Conservation (phyloP, 176 grass and related monocot genomes). For the Paspalum notatum region DNA sequence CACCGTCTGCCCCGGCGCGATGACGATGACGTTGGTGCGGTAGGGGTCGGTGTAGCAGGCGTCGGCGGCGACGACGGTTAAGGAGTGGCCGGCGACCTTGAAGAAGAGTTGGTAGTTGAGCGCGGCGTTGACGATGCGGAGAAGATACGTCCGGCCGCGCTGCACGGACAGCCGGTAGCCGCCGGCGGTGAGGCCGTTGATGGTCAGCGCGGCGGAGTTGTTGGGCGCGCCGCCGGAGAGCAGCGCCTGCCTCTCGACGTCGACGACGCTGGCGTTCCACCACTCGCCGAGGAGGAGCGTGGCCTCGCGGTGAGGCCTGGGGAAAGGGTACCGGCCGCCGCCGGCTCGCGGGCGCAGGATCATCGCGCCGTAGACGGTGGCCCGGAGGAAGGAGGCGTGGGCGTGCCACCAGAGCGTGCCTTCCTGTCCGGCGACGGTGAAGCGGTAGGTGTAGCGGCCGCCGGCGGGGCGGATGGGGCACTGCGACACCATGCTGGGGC, state of each 20-base stretch:
- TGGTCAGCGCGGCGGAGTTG: not conserved
- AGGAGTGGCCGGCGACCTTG: constrained; percentile 64
- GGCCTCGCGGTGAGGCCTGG: constrained; percentile 49
- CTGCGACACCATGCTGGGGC: constrained; percentile 70
- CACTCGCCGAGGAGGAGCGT: constrained; percentile 35
- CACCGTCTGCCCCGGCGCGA: constrained; percentile 66
- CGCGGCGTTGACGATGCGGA: constrained; percentile 73
- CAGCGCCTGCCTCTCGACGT: constrained; percentile 41
- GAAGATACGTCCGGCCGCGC: constrained; percentile 49
- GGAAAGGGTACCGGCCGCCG: constrained; percentile 43
- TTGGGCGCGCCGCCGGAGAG: constrained; percentile 17
- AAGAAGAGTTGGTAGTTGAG: constrained; percentile 71
- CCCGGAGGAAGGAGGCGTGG: constrained; percentile 75
- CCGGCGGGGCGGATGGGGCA: constrained; percentile 62
- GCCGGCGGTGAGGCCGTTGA: constrained; percentile 50
- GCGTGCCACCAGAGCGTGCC: too few relatives aligned
- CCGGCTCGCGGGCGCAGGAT: constrained; percentile 51
- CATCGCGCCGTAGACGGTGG: constrained; percentile 81
- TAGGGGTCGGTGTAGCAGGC: constrained; percentile 74
- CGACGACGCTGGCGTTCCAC: constrained; percentile 23
- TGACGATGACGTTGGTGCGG: constrained; percentile 50
- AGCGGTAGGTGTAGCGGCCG: constrained; percentile 73
- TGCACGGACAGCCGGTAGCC: constrained; percentile 33
- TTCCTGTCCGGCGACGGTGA: constrained; percentile 67
- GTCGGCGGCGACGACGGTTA: constrained; percentile 64